A percentile compares a stretch with the other conserved stretches of the same genome.
phyloP scores from a whole-genome alignment of 2,329 filamentous ascomycete species.

The Talaromyces atroroseus region DNA sequence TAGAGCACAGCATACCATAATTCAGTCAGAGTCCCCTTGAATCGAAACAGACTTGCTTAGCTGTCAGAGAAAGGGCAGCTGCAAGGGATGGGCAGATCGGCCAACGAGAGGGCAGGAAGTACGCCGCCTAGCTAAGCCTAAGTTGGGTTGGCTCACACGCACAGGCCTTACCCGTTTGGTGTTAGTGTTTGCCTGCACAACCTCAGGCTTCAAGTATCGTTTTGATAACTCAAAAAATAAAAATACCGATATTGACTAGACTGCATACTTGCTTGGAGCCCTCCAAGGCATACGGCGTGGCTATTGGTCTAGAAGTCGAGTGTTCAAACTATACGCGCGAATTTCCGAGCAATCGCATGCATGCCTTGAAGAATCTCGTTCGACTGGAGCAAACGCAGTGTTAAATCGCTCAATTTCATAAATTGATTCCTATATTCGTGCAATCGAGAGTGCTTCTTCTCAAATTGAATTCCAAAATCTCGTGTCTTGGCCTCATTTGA shows the following conservation, averaged over 20 bases:
- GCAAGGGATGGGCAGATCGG: conserved; percentile 6
- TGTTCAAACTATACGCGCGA: background rate
- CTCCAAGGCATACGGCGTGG: background rate
- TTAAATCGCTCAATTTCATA: background rate
- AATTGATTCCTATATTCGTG: background rate
- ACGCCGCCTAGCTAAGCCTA: background rate
- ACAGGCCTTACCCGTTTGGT: background rate
- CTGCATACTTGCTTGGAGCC: background rate
- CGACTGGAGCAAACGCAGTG: background rate
- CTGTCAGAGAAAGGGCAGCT: background rate
- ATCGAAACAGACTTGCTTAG: background rate
- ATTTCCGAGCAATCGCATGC: conserved; percentile 3
- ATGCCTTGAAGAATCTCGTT: no score
- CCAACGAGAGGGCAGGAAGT: background rate
- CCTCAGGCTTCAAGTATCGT: background rate
- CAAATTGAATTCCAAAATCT: background rate
- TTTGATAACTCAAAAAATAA: background rate
- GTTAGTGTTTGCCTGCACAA: background rate
- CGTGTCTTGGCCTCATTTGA: background rate
- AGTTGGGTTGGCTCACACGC: background rate
- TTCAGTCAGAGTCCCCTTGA: conserved; percentile 1
- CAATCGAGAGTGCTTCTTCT: background rate
- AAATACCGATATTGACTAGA: no score
- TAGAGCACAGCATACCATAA: conserved; percentile 13
- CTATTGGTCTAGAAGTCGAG: background rate